These are phyloP conservation scores for Punica granatum DNA, from an alignment of 345 rosid genomes.

Conservation along the genomic window DNA sequence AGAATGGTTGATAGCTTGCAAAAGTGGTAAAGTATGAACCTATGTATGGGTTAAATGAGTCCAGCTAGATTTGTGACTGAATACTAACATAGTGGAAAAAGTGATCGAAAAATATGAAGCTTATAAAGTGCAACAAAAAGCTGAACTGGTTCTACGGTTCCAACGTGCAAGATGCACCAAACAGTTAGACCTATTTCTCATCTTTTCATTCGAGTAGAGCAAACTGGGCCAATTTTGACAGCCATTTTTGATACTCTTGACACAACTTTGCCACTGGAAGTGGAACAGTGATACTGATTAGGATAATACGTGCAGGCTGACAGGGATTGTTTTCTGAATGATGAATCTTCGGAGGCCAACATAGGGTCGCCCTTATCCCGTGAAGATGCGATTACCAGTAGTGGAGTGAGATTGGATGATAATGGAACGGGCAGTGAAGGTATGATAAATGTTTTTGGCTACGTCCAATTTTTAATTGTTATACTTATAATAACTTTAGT, in stretches of 20 bases:
- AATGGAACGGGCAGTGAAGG: constrained; percentile 39
- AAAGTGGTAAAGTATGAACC: background rate
- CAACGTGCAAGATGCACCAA: background rate
- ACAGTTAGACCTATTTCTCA: background rate
- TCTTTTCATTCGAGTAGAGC: background rate
- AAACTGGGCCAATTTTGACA: background rate
- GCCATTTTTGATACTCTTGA: background rate
- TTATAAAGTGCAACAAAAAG: background rate
- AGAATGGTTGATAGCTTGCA: background rate
- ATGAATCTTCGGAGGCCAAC: constrained; percentile 48
- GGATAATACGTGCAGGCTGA: constrained; percentile 36
- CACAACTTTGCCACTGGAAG: background rate
- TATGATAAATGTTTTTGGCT: constrained; percentile 10
- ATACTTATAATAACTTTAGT: background rate
- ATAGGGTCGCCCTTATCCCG: constrained; percentile 46
- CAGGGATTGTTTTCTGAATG: constrained; percentile 42
- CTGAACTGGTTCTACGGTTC: background rate
- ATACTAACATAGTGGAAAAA: background rate
- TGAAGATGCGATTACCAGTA: constrained; percentile 42
- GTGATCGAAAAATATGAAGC: background rate
- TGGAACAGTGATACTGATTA: background rate
- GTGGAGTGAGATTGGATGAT: constrained; percentile 19
- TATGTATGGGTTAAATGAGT: constrained; percentile 3
- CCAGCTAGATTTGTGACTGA: background rate
- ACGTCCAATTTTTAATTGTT: background rate